A percentile compares a stretch with the other conserved stretches of the same genome.
Conservation (phyloP, 140 eudicot species). For the Erigeron philadelphicus region DNA sequence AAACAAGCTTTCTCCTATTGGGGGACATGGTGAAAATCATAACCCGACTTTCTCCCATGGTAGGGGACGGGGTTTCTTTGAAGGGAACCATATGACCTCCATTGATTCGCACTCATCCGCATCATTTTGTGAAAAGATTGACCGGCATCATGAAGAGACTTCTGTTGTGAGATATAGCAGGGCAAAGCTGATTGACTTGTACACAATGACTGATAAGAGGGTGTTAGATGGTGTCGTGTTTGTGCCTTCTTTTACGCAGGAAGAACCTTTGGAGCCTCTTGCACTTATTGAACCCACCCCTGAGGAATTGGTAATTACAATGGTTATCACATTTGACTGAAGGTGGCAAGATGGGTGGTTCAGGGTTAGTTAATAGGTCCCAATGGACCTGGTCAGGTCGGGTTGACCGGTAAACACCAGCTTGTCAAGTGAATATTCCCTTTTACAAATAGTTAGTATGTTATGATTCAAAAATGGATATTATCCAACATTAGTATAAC, state of each 20-base stretch:
- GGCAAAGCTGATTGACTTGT: slow-evolving; percentile 74
- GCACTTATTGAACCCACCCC: slow-evolving; percentile 67
- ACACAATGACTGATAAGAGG: slow-evolving; percentile 57
- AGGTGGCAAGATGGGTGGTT: slow-evolving; percentile 1
- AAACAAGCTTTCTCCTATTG: slow-evolving; percentile 49
- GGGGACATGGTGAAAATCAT: slow-evolving; percentile 68
- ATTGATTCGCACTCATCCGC: slow-evolving; percentile 34
- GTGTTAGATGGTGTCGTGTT: slow-evolving; percentile 29
- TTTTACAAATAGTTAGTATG: not conserved
- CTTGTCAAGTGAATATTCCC: not conserved
- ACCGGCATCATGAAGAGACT: slow-evolving; percentile 38
- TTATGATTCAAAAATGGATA: too few species aligned
- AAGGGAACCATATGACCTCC: slow-evolving; percentile 29
- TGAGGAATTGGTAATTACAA: slow-evolving; percentile 66
- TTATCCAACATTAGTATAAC: too few species aligned
- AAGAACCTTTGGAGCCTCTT: slow-evolving; percentile 71
- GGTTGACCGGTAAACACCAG: not conserved
- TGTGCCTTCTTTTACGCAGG: slow-evolving; percentile 81
- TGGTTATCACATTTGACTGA: not conserved
- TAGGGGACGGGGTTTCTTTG: slow-evolving; percentile 46
- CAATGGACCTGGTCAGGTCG: not conserved
- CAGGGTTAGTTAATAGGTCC: not conserved
- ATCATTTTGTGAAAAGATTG: slow-evolving; percentile 43
- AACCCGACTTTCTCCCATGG: slow-evolving; percentile 51
- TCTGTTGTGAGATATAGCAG: slow-evolving; percentile 54